Conservation (phyloP, 192 early-diverging fungal species). For the Funneliformis mosseae region DNA sequence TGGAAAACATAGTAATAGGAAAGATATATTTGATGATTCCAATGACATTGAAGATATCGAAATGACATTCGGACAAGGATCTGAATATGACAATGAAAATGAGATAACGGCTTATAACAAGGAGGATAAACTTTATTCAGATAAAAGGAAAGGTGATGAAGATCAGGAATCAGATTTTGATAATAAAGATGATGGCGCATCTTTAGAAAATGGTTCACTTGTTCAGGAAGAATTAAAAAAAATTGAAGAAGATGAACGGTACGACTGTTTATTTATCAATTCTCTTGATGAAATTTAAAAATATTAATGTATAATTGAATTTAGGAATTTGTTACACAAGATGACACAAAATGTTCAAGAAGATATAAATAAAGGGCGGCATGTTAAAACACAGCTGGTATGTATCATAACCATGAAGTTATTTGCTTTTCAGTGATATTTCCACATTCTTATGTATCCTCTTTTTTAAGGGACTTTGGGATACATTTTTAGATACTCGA, state of each 20-base stretch:
- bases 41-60: slow-evolving; percentile 43
- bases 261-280: neutral
- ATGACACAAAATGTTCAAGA: slow-evolving; percentile 73
- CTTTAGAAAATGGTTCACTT: slow-evolving; percentile 44
- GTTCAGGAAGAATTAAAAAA: slow-evolving; percentile 64
- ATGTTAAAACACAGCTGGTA: slow-evolving; percentile 89
- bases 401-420: neutral
- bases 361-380: slow-evolving; percentile 90
- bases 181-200: slow-evolving; percentile 44
- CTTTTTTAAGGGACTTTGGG: slow-evolving; percentile 68
- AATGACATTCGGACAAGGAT: slow-evolving; percentile 31
- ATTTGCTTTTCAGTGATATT: neutral
- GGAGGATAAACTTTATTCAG: slow-evolving; percentile 27
- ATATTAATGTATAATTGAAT: neutral
- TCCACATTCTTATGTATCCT: neutral
- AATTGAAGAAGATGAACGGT: slow-evolving; percentile 82
- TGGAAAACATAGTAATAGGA: slow-evolving; percentile 68
- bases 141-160: slow-evolving; percentile 46
- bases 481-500: slow-evolving; percentile 79
- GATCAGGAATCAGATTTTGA: slow-evolving; percentile 40
- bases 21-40: slow-evolving; percentile 57
- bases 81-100: slow-evolving; percentile 14
- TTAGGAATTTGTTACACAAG: slow-evolving; percentile 69
- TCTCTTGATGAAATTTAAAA: neutral
- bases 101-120: slow-evolving; percentile 19